Conservation (phyloP, 495 filamentous ascomycete genomes). For the Penicillium nucicola region DNA sequence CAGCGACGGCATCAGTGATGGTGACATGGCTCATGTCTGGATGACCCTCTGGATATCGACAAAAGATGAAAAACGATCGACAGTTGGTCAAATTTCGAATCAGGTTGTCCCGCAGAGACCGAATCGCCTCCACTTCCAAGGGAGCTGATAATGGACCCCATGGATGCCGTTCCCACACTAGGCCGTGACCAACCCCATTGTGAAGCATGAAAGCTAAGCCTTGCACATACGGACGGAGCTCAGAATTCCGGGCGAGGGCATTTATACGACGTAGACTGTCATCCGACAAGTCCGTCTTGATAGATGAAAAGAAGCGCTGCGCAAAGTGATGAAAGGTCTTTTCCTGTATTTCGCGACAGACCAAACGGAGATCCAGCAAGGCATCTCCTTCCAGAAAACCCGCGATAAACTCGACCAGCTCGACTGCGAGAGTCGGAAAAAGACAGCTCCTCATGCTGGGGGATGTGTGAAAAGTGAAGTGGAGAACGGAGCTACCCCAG, state of each 20-base stretch:
- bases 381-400: constrained; percentile 1
- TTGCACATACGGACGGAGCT: constrained; percentile 16
- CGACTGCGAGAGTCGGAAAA: constrained; percentile 16
- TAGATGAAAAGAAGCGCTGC: constrained; percentile 19
- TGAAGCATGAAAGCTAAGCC: constrained; percentile 24
- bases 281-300: constrained; percentile 23
- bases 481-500: constrained; percentile 22
- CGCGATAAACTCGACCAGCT: constrained; percentile 25
- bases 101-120: constrained; percentile 19
- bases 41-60: constrained; percentile 28
- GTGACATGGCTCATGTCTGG: constrained; percentile 25
- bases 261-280: constrained; percentile 22
- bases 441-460: neutral
- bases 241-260: constrained; percentile 13
- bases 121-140: constrained; percentile 17
- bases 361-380: constrained; percentile 19
- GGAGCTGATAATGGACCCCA: constrained; percentile 25
- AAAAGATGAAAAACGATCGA: constrained; percentile 29
- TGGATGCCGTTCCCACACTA: constrained; percentile 22
- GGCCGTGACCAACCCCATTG: constrained; percentile 21
- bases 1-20: constrained; percentile 22
- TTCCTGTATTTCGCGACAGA: constrained; percentile 21
- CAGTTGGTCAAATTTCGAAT: constrained; percentile 17
- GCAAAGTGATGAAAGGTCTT: constrained; percentile 29
- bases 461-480: neutral